Base-by-base conservation (phyloP, 306 rosid species). In the Carpinus fangiana region DNA sequence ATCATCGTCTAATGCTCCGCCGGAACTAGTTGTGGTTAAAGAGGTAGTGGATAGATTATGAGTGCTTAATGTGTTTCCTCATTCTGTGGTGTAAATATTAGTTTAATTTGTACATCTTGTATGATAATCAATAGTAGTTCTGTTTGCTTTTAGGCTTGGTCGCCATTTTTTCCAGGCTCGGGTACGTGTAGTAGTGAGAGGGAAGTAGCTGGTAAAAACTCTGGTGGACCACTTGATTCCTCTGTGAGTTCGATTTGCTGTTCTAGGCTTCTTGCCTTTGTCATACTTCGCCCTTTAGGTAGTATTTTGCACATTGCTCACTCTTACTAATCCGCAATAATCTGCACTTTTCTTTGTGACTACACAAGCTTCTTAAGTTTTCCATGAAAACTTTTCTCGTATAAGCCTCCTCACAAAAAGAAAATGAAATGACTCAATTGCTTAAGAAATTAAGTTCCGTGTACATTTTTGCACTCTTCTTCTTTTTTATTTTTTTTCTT, bases 71-170 rank as follows among this genome's bases (percentile, higher is more conserved):
- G 18, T 78, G 51, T 46, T 57, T 20, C 68, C 16, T 70, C 61
- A 28, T 66, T 68, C 71, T 70, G 52, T 68, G 38, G 16, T 31
- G 12, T 48, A 20, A 48, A 13, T 57, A 12, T 3, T 53, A 21
- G 36, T 48, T 43, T 48, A 23, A 28, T 54, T 48, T 9, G 31
- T 14, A 17, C 36, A 7, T 43, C 0, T 43, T 70, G 43, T 16
- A 43, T 47, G 54, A 55, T 76, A 71, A 23, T 52, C 5, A 66
- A 73, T 59, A 9, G 4, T 1, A 23, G 64, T 74, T 53, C 14
- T 18, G 36, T 38, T 71, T 87, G 70, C 71, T 88, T 72, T 57
- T 72, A 94, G 98, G 92, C 82, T 21, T 89, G 97, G 96, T 84
- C 81, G 23, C 98, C 98, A 16, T 38, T 94, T 48, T 61, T 77